Percentiles rank a stretch among this genome's conserved stretches.
phyloP scores from a whole-genome alignment of 2,329 filamentous ascomycete species.

The Septoria linicola region DNA sequence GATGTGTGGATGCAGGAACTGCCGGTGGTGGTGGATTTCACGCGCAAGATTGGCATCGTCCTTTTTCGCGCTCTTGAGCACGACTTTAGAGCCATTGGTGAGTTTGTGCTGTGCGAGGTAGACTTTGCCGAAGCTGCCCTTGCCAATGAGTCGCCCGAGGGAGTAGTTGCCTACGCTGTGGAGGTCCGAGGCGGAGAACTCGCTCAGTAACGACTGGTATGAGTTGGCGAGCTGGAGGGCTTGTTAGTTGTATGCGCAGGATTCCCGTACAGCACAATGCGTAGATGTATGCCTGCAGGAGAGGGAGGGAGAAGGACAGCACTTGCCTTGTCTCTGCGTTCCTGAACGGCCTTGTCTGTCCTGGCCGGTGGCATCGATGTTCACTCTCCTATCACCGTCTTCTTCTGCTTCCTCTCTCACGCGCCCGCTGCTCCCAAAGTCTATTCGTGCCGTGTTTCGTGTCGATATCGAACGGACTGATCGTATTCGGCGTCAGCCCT shows the following conservation, averaged over 20 bases:
- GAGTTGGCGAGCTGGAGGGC: constrained; percentile 93
- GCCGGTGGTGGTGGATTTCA: constrained; percentile 97
- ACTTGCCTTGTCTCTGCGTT: constrained; percentile 39
- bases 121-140: constrained; percentile 97
- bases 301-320: not conserved
- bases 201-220: constrained; percentile 94
- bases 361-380: constrained; percentile 29
- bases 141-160: constrained; percentile 87
- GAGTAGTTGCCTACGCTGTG: constrained; percentile 93
- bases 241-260: too few species aligned
- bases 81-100: constrained; percentile 98
- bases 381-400: not conserved
- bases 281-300: too few species aligned
- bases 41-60: constrained; percentile 92
- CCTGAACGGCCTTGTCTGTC: constrained; percentile 38
- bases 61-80: constrained; percentile 96
- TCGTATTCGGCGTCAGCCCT: not conserved
- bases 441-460: not conserved
- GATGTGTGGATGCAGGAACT: constrained; percentile 97
- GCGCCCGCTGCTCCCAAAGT: not conserved
- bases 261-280: too few species aligned
- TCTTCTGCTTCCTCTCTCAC: not conserved
- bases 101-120: constrained; percentile 96
- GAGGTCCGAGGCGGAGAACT: constrained; percentile 90
- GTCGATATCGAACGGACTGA: too few species aligned